A percentile compares a stretch with the other conserved stretches of the same genome.
These are phyloP conservation scores for Coccomyxa sp. DNA, from an alignment of 139 green algal genomes.

Conservation along the genomic window DNA sequence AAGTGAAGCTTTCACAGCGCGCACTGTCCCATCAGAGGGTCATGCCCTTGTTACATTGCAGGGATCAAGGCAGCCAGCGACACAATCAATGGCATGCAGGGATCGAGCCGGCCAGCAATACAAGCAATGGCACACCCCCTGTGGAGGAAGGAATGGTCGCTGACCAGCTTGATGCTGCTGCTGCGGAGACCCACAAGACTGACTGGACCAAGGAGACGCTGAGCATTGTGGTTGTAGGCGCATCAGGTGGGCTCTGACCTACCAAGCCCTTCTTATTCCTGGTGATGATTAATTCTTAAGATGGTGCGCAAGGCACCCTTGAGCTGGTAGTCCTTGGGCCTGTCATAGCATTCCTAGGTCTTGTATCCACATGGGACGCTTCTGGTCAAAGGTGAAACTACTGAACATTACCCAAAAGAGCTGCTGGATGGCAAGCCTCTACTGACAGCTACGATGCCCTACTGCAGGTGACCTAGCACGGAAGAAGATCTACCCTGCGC, in stretches of 20 bases:
- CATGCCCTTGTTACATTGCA: neutral
- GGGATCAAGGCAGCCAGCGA: neutral
- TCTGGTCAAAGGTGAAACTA: neutral
- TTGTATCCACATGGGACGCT: neutral
- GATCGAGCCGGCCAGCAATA: neutral
- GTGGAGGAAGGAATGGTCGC: neutral
- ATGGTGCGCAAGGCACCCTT: neutral
- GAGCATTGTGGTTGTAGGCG: constrained; percentile 89
- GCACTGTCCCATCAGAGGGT: neutral
- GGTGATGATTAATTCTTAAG: neutral
- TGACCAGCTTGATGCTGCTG: neutral
- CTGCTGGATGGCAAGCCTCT: neutral
- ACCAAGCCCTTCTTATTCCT: neutral
- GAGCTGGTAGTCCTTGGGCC: neutral
- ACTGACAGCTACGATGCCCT: neutral
- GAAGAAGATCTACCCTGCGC: constrained; percentile 98
- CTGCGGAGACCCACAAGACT: neutral
- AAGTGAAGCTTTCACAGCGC: too few relatives aligned
- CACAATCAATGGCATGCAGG: neutral
- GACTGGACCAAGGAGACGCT: constrained; percentile 51
- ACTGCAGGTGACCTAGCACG: constrained; percentile 87
- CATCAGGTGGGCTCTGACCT: constrained; percentile 36
- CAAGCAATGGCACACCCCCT: neutral
- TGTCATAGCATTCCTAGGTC: neutral
- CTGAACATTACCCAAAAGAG: too few relatives aligned